Evolutionary conservation across 1,284 basidiomycete genomes (phyloP).

Genomic region (Austroboletus olivaceoglutinosus): DNA sequence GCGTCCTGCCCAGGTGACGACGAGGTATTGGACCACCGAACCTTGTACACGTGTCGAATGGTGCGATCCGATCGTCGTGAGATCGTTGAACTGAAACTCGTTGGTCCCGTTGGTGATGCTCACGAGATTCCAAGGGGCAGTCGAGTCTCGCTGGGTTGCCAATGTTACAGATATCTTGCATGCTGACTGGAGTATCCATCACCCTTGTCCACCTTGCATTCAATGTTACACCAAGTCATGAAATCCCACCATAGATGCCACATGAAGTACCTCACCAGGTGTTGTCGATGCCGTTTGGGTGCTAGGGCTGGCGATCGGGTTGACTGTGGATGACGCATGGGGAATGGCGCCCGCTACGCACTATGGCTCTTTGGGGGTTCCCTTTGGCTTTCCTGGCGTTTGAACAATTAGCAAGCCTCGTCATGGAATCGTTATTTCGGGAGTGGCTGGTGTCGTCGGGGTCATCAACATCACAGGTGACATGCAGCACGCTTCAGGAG

Average conservation of each 20-base stretch:
- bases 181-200: constrained; percentile 5
- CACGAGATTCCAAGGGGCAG: no score
- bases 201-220: constrained; percentile 2
- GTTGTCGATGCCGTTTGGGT: constrained; percentile 2
- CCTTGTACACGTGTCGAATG: no score
- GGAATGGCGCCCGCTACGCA: neutral
- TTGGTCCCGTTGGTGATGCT: no score
- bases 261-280: no score
- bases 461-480: neutral
- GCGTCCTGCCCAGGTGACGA: no score
- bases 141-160: no score
- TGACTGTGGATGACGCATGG: neutral
- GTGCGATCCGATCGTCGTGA: no score
- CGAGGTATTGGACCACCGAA: no score
- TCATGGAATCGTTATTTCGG: neutral
- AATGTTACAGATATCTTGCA: no score
- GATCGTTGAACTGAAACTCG: no score
- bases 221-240: neutral
- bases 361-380: rapidly evolving
- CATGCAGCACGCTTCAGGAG: neutral
- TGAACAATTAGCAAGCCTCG: neutral
- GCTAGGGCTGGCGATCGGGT: constrained; percentile 2
- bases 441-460: neutral
- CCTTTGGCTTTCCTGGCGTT: neutral
- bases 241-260: neutral